A percentile compares a stretch with the other conserved stretches of the same genome.
Conservation (phyloP, 2,329 filamentous ascomycete genomes). For the Mollisiaceae sp. region DNA sequence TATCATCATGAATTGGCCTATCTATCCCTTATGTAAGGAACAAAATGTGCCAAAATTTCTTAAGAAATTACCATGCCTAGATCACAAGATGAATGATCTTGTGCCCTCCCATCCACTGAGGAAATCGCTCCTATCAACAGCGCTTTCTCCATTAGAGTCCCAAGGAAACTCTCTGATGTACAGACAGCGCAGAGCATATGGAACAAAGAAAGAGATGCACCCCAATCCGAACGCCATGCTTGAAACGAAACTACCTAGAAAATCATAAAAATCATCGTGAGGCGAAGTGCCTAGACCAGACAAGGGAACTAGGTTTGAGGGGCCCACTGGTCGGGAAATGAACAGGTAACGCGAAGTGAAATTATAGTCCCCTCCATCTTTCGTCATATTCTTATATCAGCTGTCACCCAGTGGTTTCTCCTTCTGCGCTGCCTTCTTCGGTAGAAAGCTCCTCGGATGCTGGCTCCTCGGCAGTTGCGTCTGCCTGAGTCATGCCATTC, state of each 20-base stretch:
- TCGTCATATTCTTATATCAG: background rate
- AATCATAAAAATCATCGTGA: constrained; percentile 12
- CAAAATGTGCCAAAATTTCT: background rate
- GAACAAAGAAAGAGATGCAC: background rate
- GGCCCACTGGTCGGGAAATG: constrained; percentile 3
- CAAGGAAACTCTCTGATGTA: background rate
- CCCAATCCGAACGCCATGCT: constrained; percentile 13
- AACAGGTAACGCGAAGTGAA: constrained; percentile 10
- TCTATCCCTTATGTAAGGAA: constrained; percentile 4
- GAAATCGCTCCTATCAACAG: background rate
- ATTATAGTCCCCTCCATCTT: background rate
- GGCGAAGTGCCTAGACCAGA: background rate
- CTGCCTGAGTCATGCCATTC: constrained; percentile 54
- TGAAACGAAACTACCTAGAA: constrained; percentile 10
- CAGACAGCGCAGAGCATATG: background rate
- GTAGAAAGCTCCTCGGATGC: constrained; percentile 7
- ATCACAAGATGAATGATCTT: constrained; percentile 1
- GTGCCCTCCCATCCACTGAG: background rate
- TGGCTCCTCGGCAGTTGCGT: constrained; percentile 29
- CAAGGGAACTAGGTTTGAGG: background rate
- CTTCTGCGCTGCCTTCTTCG: constrained; percentile 13
- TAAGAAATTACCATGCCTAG: constrained; percentile 2
- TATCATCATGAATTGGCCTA: background rate
- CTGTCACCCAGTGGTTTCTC: background rate
- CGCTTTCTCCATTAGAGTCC: background rate